Evolutionary conservation across 495 filamentous ascomycete species (phyloP).

Genomic region (Rostrohypoxylon terebratum): DNA sequence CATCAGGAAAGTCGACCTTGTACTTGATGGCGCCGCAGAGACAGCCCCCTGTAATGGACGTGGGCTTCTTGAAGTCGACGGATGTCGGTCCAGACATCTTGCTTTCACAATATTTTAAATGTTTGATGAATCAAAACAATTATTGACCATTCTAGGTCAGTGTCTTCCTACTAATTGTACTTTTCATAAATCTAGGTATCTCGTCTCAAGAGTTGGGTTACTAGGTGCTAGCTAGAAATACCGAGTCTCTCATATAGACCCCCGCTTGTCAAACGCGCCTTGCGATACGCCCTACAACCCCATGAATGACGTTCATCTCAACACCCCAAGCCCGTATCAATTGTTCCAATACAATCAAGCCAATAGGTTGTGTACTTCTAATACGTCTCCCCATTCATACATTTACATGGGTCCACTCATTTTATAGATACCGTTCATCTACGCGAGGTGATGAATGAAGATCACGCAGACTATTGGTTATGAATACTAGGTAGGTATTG

Average conservation of each 20-base stretch:
- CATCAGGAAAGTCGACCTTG: slow-evolving; percentile 49
- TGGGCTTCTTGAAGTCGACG: slow-evolving; percentile 49
- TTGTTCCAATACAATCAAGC: neutral
- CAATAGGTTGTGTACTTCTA: neutral
- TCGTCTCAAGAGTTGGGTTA: neutral
- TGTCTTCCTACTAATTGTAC: neutral
- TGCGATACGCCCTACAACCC: neutral
- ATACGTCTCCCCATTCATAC: neutral
- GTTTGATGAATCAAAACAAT: neutral
- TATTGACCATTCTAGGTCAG: neutral
- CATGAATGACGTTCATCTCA: slow-evolving; percentile 18
- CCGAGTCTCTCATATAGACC: slow-evolving; percentile 8
- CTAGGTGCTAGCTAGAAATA: neutral
- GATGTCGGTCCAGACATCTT: slow-evolving; percentile 30
- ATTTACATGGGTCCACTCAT: neutral
- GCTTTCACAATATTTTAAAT: neutral
- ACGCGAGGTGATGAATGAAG: neutral
- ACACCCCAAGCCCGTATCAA: neutral
- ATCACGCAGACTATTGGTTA: neutral
- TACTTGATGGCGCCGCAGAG: slow-evolving; percentile 55
- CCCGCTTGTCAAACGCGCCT: slow-evolving; percentile 46
- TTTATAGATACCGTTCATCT: neutral
- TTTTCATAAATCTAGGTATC: neutral
- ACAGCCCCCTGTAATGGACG: slow-evolving; percentile 55
- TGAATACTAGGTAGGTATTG: too few species aligned